Evolutionary conservation across 306 rosid genomes (phyloP).

Genomic region (Quercus robur): DNA sequence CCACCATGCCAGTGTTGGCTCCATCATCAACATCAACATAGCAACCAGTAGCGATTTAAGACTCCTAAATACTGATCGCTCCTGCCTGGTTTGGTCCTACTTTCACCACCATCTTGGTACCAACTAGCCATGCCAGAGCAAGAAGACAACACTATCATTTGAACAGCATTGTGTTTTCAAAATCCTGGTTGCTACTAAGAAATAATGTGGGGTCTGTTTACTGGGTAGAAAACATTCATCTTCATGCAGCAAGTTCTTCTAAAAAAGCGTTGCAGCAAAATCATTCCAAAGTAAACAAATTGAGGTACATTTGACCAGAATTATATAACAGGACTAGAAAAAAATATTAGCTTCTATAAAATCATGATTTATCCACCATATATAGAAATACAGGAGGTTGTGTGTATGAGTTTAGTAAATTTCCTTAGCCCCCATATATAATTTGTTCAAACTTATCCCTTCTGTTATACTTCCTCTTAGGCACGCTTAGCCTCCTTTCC

Average conservation of each 20-base stretch:
- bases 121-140: background rate
- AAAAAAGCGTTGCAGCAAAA: background rate
- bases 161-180: background rate
- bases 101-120: background rate
- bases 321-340: background rate
- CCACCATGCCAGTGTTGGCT: too few species aligned
- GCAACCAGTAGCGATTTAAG: too few species aligned
- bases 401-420: background rate
- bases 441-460: conserved; percentile 5
- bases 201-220: background rate
- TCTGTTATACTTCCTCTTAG: background rate
- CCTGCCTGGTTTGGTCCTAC: background rate
- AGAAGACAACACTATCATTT: background rate
- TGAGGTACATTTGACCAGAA: background rate
- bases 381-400: background rate
- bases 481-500: background rate
- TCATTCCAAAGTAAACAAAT: background rate
- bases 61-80: background rate
- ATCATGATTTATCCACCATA: conserved; percentile 6
- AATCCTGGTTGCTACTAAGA: background rate
- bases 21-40: background rate
- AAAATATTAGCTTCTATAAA: background rate
- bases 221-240: background rate
- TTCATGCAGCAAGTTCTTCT: background rate
- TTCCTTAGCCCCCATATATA: conserved; percentile 1